These are phyloP conservation scores for Globisporangium echinulatum DNA, from an alignment of 352 stramenopile species.

Conservation along the genomic window DNA sequence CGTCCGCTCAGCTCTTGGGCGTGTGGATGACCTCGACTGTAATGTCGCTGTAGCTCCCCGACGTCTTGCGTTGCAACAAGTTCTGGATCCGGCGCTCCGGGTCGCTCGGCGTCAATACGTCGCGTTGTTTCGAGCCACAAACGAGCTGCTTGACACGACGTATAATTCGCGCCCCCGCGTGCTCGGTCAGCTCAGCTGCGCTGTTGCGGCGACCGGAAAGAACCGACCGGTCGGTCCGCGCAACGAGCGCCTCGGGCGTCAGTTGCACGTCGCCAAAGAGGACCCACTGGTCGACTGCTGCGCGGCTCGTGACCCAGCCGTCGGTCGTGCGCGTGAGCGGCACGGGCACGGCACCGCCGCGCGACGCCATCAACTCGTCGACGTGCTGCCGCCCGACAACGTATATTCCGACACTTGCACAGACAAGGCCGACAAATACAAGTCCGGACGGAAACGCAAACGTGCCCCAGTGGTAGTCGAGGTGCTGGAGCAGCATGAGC, in stretches of 20 bases:
- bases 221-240: conserved; percentile 35
- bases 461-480: conserved; percentile 66
- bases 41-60: conserved; percentile 79
- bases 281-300: conserved; percentile 76
- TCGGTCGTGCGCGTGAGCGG: conserved; percentile 66
- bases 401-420: conserved; percentile 69
- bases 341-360: conserved; percentile 69
- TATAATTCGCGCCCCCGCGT: conserved; percentile 31
- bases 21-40: conserved; percentile 63
- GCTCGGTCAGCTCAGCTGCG: conserved; percentile 28
- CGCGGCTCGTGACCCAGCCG: conserved; percentile 79
- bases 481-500: conserved; percentile 71
- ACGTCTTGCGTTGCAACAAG: conserved; percentile 53
- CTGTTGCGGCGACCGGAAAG: conserved; percentile 37
- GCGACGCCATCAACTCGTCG: conserved; percentile 74
- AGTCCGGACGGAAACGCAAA: conserved; percentile 70
- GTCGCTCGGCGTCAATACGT: conserved; percentile 35
- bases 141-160: conserved; percentile 40
- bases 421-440: conserved; percentile 73
- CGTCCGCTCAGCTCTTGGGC: conserved; percentile 24
- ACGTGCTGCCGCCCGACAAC: conserved; percentile 77
- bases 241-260: conserved; percentile 49
- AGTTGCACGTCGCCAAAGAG: conserved; percentile 75
- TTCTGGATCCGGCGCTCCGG: conserved; percentile 71
- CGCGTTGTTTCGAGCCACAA: conserved; percentile 11